Conservation (phyloP, 2,329 filamentous ascomycete species). For the Aspergillus clavatus region DNA sequence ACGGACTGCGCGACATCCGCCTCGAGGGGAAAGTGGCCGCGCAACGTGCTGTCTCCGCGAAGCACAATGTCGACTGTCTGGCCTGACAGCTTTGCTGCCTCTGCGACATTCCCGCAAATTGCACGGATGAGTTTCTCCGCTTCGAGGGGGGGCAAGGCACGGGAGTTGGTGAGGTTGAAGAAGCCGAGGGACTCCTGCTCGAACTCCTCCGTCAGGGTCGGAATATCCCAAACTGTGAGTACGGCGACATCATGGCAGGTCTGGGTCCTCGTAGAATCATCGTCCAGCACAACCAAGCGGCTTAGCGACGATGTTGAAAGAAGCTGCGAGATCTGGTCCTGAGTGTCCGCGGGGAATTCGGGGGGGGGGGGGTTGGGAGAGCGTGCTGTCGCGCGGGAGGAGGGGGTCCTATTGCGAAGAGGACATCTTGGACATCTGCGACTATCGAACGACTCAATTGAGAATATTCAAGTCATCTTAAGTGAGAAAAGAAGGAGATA, state of each 20-base stretch:
- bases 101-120: constrained; percentile 49
- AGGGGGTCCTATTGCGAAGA: constrained; percentile 17
- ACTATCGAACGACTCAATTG: too few species aligned
- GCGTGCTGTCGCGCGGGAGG: constrained; percentile 22
- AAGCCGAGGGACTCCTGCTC: constrained; percentile 45
- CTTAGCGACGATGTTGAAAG: constrained; percentile 24
- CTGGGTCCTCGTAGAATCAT: constrained; percentile 58
- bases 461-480: too few species aligned
- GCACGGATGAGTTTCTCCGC: constrained; percentile 47
- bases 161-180: constrained; percentile 58
- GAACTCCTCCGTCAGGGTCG: constrained; percentile 45
- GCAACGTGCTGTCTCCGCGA: constrained; percentile 53
- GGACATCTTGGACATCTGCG: constrained; percentile 14
- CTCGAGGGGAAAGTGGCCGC: constrained; percentile 55
- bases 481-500: too few species aligned
- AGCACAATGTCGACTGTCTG: constrained; percentile 52
- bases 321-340: constrained; percentile 27
- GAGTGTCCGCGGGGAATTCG: constrained; percentile 26
- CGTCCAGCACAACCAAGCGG: constrained; percentile 42
- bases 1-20: constrained; percentile 49
- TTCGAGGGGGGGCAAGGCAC: constrained; percentile 48
- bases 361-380: constrained; percentile 26
- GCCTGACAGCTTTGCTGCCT: constrained; percentile 39
- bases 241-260: constrained; percentile 57
- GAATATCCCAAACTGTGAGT: constrained; percentile 50